Conservation (phyloP, 768 basidiomycete species). For the Termitomyces sp. region DNA sequence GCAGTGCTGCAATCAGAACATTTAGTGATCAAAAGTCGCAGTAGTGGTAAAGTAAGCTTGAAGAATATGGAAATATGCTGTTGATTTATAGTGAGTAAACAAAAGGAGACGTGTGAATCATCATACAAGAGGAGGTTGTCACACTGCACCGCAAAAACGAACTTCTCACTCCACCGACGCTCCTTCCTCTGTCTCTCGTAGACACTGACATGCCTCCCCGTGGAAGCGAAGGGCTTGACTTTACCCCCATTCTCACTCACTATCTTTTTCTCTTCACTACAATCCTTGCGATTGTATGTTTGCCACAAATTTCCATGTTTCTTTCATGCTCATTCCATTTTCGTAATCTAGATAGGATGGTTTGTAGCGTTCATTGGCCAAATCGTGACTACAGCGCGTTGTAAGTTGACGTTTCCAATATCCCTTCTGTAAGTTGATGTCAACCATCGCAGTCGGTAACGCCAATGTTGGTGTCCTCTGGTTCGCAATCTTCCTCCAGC, state of each 20-base stretch:
- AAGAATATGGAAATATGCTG: neutral
- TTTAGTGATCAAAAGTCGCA: neutral
- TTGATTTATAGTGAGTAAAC: neutral
- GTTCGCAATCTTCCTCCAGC: conserved; percentile 82
- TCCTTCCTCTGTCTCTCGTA: conserved; percentile 3
- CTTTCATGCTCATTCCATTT: conserved; percentile 27
- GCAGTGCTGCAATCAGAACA: neutral
- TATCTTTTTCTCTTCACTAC: conserved; percentile 89
- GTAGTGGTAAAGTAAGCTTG: neutral
- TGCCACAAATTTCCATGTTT: neutral
- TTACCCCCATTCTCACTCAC: conserved; percentile 85
- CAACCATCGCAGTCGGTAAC: conserved; percentile 31
- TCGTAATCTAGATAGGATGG: conserved; percentile 54
- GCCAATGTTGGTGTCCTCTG: conserved; percentile 58
- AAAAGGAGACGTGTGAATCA: neutral
- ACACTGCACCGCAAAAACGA: conserved; percentile 5
- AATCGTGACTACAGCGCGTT: conserved; percentile 51
- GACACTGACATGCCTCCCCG: conserved; percentile 43
- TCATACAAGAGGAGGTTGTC: conserved; percentile 3
- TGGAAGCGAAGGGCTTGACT: conserved; percentile 68
- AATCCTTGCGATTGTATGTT: conserved; percentile 70
- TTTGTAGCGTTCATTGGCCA: conserved; percentile 76
- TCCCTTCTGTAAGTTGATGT: conserved; percentile 8
- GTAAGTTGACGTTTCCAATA: conserved; percentile 27
- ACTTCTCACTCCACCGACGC: neutral